Evolutionary conservation across 768 basidiomycete genomes (phyloP), one percentile per base, ranked within the genome.

Genomic region (Lentinula raphanica): DNA sequence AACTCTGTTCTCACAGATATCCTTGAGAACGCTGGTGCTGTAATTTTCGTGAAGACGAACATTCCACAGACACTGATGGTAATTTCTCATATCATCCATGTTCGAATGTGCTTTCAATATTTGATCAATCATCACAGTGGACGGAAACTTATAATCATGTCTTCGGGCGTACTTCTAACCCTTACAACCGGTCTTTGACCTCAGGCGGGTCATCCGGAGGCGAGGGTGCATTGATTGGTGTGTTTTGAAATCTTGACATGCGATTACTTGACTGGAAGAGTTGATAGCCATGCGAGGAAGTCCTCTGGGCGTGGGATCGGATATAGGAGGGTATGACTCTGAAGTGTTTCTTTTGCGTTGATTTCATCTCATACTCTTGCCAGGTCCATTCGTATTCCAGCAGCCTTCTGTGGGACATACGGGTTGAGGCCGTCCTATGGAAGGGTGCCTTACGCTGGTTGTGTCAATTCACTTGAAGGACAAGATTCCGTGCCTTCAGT

Each of bases 161-260:
- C 28, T 94, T 88, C 63, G 92, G 92, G 1, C 77, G 89, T 54
- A 94, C 93, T 0, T 65, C 73, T 15, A 92, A 94, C 64, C 92
- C 92, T 0, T 74, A 78, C 66, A 92, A 93, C 66, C 80, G 86
- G 9, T 76, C 77, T 17, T 74, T 91, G 46, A 91, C 88, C 5
- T 72, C 76, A 4, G 92, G 92, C 11, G 93, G 93, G 1, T 93
- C 90, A 0, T 90, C 87, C 3, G 93, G 93, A 5, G 93, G 92
- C 32, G 93, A 94, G 72, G 88, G 88, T 40, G 89, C 92, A 1
- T 77, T 94, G 6, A 64, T 93, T 42, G 85, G 84, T 66, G 63
- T 76, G 67, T 25, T 1, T 25, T n/a, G 25, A 44, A 19, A 1
- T 9, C 32, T 35, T 44, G 2, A 19, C 28, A 25, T 29, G 36